phyloP scores from a whole-genome alignment of 2,329 filamentous ascomycete genomes.

The Emmonsiellopsis sp. region DNA sequence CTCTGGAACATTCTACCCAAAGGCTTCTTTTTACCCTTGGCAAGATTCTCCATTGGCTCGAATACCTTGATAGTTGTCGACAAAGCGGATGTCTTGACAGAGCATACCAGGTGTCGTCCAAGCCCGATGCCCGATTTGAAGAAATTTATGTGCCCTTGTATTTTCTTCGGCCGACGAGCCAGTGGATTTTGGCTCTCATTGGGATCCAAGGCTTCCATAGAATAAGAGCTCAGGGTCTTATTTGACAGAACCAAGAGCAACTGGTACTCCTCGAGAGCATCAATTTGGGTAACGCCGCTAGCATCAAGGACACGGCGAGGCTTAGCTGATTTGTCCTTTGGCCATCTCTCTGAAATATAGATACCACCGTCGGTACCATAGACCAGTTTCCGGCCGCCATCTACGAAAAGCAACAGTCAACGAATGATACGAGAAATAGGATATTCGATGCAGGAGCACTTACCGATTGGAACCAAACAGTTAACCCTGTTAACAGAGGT shows the following conservation, averaged over 20 bases:
- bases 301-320: constrained; percentile 80
- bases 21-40: constrained; percentile 89
- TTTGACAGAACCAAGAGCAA: constrained; percentile 85
- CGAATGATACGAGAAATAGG: not conserved
- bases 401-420: constrained; percentile 34
- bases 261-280: constrained; percentile 91
- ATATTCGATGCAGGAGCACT: constrained; percentile 22
- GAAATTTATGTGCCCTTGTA: constrained; percentile 94
- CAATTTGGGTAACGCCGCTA: constrained; percentile 83
- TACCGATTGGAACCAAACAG: constrained; percentile 85
- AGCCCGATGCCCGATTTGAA: constrained; percentile 96
- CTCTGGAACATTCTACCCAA: constrained; percentile 91
- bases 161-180: constrained; percentile 85
- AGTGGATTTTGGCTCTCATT: constrained; percentile 65
- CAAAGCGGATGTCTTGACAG: constrained; percentile 85
- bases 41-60: constrained; percentile 90
- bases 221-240: constrained; percentile 85
- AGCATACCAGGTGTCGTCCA: constrained; percentile 88
- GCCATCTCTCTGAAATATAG: constrained; percentile 82
- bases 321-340: constrained; percentile 63
- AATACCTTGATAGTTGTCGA: constrained; percentile 99
- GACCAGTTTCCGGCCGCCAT: constrained; percentile 89
- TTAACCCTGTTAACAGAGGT: constrained; percentile 83
- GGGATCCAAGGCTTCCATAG: constrained; percentile 74
- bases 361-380: constrained; percentile 93